Conservation (phyloP, 768 basidiomycete species). For the Panaeolus cyanescens region DNA sequence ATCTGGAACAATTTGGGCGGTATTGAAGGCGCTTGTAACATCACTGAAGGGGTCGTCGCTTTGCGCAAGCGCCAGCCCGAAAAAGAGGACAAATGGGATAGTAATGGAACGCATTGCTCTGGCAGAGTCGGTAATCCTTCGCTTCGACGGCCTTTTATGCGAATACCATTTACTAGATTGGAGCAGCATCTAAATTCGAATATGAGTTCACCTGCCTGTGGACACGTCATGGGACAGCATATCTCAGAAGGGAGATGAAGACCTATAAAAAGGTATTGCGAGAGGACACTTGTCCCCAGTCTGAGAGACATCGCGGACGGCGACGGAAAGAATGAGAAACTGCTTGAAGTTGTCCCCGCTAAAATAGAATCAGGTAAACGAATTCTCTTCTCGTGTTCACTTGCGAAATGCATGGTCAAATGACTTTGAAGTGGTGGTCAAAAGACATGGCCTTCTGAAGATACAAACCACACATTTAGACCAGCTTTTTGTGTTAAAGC, state of each 20-base stretch:
- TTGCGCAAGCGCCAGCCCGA: constrained; percentile 13
- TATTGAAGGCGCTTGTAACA: constrained; percentile 33
- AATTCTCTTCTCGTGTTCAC: background rate
- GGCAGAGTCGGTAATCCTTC: background rate
- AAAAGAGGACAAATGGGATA: background rate
- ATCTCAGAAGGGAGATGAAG: background rate
- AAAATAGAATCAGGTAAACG: too few species aligned
- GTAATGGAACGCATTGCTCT: background rate
- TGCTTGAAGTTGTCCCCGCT: background rate
- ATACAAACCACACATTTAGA: too few species aligned
- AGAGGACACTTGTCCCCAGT: background rate
- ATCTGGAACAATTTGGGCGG: constrained; percentile 41
- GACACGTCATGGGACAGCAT: background rate
- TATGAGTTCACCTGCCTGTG: background rate
- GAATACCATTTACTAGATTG: background rate
- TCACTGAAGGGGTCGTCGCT: constrained; percentile 7
- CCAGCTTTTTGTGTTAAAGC: too few species aligned
- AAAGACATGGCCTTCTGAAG: too few species aligned
- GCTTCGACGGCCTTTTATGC: background rate
- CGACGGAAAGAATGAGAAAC: background rate
- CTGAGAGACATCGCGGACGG: background rate
- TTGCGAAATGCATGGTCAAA: background rate
- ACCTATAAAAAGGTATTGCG: background rate
- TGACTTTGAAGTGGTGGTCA: background rate
- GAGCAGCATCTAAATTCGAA: too few species aligned